Conservation (phyloP, 2,329 filamentous ascomycete genomes). For the Talaromyces funiculosus region DNA sequence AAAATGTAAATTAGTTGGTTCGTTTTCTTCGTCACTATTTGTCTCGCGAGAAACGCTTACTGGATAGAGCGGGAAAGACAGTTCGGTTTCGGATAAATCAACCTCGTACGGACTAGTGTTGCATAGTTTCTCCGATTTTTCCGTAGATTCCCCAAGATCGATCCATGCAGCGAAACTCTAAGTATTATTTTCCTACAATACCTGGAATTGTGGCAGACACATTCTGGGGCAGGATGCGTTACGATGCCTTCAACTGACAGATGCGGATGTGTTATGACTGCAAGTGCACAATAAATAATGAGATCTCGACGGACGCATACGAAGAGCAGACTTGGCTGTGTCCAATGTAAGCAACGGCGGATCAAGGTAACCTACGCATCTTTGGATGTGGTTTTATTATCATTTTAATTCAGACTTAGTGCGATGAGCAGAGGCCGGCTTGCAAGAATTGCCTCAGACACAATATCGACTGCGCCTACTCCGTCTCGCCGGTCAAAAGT, state of each 20-base stretch:
- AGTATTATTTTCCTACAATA: background rate
- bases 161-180: background rate
- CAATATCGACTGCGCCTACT: constrained; percentile 22
- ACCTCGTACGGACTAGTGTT: background rate
- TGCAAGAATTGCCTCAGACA: constrained; percentile 24
- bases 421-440: constrained; percentile 21
- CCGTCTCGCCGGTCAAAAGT: constrained; percentile 14
- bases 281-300: constrained; percentile 8
- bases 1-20: background rate
- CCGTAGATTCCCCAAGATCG: background rate
- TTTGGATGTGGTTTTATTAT: background rate
- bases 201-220: background rate
- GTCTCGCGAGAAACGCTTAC: background rate
- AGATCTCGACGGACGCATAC: constrained; percentile 16
- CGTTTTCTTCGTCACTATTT: background rate
- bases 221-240: background rate
- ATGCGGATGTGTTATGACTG: background rate
- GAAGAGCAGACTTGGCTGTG: constrained; percentile 16
- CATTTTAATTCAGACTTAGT: constrained; percentile 14
- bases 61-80: no score
- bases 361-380: constrained; percentile 14
- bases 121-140: background rate
- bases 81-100: background rate
- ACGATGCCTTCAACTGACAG: background rate
- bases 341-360: constrained; percentile 16